Evolutionary conservation across 139 green algal genomes (phyloP), one percentile per base, ranked within the genome.

Genomic region (Coelastrella sp.): DNA sequence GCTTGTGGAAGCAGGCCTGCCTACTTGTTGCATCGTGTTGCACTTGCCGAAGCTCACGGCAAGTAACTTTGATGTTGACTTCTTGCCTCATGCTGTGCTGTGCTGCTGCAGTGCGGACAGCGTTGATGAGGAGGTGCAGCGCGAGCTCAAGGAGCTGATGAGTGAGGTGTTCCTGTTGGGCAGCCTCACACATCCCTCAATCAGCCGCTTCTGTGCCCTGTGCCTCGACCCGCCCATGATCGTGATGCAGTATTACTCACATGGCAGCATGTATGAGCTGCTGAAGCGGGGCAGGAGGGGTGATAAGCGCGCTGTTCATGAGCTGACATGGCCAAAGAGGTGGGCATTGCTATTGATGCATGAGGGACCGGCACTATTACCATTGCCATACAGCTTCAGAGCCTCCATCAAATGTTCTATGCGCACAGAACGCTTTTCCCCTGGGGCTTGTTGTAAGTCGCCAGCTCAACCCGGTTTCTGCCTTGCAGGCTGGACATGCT

Each of bases 221-320:
- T 94, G 92, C 89, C 63, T 94, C 75, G 87, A 96, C 84, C 94
- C 93, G 25, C 94, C 94, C 12, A 93, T 94, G 83, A 95, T 96
- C 76, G 92, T 96, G 82, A 91, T 90, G 92, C 93, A 96, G 90
- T 96, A 95, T 92, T 96, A 96, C 83, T 57, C 92, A 22, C 92
- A 96, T 68, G 94, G 94, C 68, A 94, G 87, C 22, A 91, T 96
- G 58, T 96, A 93, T 89, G 92, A 95, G 83, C 85, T 96, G 83
- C 91, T 96, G 27, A 91, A 91, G 63, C 27, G 56, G 12, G 89
- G 82, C 4, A 35, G 89, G 80, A 22, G 89, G 7, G 82, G 82
- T 10, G 89, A 89, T 12, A 70, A 63, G 73, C 73, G 89, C 7
- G 89, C 82, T 7, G 22, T 86, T 59, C 73, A 84, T 20, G 87